A percentile compares a stretch with the other conserved stretches of the same genome.
These are phyloP conservation scores for Boletus speciosus DNA, from an alignment of 768 basidiomycete species.

Conservation along the genomic window DNA sequence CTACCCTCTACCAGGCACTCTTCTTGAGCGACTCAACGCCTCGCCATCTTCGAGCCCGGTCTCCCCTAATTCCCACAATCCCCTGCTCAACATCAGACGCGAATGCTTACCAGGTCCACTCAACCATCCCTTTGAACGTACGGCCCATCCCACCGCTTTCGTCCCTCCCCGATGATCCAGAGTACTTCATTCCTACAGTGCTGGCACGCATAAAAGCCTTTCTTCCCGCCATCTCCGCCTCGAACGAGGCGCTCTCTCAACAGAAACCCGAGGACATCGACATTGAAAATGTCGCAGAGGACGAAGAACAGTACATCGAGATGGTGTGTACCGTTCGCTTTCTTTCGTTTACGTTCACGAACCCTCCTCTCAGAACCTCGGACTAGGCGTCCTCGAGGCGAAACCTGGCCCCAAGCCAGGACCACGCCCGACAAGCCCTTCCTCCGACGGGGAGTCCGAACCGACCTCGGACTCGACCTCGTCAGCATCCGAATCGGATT, in stretches of 20 bases:
- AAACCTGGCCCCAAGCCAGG: slow-evolving; percentile 20
- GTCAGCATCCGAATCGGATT: slow-evolving; percentile 16
- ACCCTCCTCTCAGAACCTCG: slow-evolving; percentile 49
- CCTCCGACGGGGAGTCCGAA: slow-evolving; percentile 8
- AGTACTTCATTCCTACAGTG: slow-evolving; percentile 38
- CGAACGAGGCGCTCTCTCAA: slow-evolving; percentile 52
- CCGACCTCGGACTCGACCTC: background rate
- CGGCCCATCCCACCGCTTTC: slow-evolving; percentile 19
- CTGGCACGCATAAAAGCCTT: slow-evolving; percentile 64
- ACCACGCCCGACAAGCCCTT: slow-evolving; percentile 10
- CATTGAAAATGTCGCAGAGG: slow-evolving; percentile 58
- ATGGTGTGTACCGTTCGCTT: slow-evolving; percentile 43
- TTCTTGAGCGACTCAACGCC: slow-evolving; percentile 40
- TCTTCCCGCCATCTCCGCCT: slow-evolving; percentile 62
- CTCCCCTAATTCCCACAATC: slow-evolving; percentile 5
- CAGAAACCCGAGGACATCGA: slow-evolving; percentile 58
- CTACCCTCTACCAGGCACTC: slow-evolving; percentile 30
- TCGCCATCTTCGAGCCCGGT: slow-evolving; percentile 15
- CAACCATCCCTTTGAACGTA: slow-evolving; percentile 49
- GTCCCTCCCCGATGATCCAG: slow-evolving; percentile 1
- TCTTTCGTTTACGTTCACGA: background rate
- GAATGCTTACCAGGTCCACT: slow-evolving; percentile 31
- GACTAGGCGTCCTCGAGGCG: slow-evolving; percentile 57
- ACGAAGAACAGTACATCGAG: slow-evolving; percentile 55
- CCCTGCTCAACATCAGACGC: slow-evolving; percentile 36